Evolutionary conservation across 73 alveolate genomes (phyloP).

Genomic region (Tetrahymena borealis): DNA sequence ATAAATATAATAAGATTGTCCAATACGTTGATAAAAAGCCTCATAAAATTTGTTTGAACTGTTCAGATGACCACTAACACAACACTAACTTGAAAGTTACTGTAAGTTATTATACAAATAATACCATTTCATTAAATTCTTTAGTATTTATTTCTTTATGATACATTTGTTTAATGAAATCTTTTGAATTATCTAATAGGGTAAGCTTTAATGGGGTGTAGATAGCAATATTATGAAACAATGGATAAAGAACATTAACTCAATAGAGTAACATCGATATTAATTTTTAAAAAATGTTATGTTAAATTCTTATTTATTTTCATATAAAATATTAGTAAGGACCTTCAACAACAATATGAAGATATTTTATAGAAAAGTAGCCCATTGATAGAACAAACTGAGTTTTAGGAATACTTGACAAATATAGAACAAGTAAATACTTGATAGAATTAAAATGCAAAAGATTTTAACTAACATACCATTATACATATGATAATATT

Average conservation of each 20-base stretch:
- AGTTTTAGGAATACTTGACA: not conserved
- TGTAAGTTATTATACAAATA: not conserved
- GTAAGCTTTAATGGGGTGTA: not conserved
- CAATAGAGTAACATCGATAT: not conserved
- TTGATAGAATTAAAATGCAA: not conserved
- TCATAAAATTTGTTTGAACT: not conserved
- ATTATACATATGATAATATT: no score
- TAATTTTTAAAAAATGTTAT: not conserved
- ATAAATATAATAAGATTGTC: not conserved
- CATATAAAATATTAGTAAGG: not conserved
- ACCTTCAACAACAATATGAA: not conserved
- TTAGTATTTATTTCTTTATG: not conserved
- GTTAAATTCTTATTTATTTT: not conserved
- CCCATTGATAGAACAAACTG: not conserved
- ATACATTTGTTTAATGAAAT: not conserved
- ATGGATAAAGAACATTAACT: not conserved
- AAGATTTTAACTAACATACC: not conserved
- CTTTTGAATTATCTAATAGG: not conserved
- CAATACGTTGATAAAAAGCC: not conserved
- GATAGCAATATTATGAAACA: not conserved
- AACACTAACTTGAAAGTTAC: not conserved
- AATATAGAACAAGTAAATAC: not conserved
- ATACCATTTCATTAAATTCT: not conserved
- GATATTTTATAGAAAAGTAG: not conserved
- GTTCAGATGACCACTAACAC: not conserved